Conservation (phyloP, 2,329 filamentous ascomycete genomes). For the Alternaria sp. region DNA sequence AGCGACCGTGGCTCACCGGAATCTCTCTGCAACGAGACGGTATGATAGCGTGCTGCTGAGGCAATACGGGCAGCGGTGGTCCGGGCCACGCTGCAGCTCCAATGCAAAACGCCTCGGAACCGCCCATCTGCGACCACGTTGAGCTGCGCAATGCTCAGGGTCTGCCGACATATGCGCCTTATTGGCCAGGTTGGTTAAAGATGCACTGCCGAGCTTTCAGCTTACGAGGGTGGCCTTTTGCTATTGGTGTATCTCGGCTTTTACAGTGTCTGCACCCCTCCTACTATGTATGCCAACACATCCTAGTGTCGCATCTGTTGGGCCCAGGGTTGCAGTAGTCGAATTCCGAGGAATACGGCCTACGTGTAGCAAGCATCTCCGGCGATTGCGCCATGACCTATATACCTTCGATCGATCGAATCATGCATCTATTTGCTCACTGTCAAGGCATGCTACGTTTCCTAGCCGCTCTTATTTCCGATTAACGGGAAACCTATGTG, state of each 20-base stretch:
- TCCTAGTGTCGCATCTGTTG: slow-evolving; percentile 23
- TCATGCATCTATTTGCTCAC: slow-evolving; percentile 11
- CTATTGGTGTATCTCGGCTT: slow-evolving; percentile 26
- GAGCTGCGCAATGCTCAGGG: slow-evolving; percentile 26
- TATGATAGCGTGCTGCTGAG: slow-evolving; percentile 22
- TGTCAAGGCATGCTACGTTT: slow-evolving; percentile 4
- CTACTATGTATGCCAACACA: slow-evolving; percentile 14
- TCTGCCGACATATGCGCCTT: slow-evolving; percentile 7
- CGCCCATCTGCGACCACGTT: slow-evolving; percentile 32
- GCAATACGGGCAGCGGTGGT: slow-evolving; percentile 10
- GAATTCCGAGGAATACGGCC: slow-evolving; percentile 16
- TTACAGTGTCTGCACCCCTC: slow-evolving; percentile 17
- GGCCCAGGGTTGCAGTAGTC: slow-evolving; percentile 14
- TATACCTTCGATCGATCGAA: slow-evolving; percentile 12
- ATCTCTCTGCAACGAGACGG: slow-evolving; percentile 27
- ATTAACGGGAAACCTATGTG: not conserved
- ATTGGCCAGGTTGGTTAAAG: slow-evolving; percentile 23
- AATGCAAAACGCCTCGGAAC: slow-evolving; percentile 20
- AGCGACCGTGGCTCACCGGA: slow-evolving; percentile 26
- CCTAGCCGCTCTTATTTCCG: not conserved
- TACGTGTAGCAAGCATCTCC: slow-evolving; percentile 26
- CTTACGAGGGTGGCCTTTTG: slow-evolving; percentile 22
- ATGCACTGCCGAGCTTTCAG: slow-evolving; percentile 21
- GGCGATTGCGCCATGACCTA: slow-evolving; percentile 14
- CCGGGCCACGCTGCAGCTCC: slow-evolving; percentile 18